phyloP scores from a whole-genome alignment of 2,329 filamentous ascomycete genomes.

The Penicillium sp. region DNA sequence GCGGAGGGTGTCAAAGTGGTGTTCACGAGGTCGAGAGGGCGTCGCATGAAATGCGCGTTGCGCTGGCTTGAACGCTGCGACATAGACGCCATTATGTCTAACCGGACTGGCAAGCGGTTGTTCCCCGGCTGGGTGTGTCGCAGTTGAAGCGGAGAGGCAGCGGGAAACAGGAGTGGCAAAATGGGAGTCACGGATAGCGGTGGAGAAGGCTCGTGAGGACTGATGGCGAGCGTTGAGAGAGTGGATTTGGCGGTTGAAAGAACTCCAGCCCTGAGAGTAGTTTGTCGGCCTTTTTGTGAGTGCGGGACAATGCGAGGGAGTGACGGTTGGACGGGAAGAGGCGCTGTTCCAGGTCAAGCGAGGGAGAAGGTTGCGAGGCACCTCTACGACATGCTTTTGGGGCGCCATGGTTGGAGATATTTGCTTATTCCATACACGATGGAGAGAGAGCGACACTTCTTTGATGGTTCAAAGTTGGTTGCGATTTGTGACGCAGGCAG shows the following conservation, averaged over 20 bases:
- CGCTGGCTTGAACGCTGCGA: constrained; percentile 45
- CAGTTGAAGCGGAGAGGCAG: constrained; percentile 17
- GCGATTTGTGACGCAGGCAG: constrained; percentile 7
- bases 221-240: constrained; percentile 13
- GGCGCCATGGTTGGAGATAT: constrained; percentile 38
- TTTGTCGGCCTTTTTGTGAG: constrained; percentile 28
- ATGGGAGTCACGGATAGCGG: constrained; percentile 15
- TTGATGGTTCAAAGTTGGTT: background rate
- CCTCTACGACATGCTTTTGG: constrained; percentile 43
- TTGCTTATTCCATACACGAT: background rate
- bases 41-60: constrained; percentile 65
- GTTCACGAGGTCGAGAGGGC: constrained; percentile 65
- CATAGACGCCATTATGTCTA: constrained; percentile 51
- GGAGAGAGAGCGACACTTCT: background rate
- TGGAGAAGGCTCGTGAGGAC: constrained; percentile 15
- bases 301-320: constrained; percentile 29
- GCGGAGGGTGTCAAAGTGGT: constrained; percentile 98
- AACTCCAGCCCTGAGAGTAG: constrained; percentile 26
- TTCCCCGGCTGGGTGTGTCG: constrained; percentile 19
- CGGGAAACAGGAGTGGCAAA: constrained; percentile 23
- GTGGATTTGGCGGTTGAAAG: constrained; percentile 25
- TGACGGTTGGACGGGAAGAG: constrained; percentile 34
- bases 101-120: constrained; percentile 35
- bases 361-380: constrained; percentile 47
- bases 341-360: constrained; percentile 46